Conservation (phyloP, 2,329 filamentous ascomycete genomes). For the Verticillium albo-atrum region DNA sequence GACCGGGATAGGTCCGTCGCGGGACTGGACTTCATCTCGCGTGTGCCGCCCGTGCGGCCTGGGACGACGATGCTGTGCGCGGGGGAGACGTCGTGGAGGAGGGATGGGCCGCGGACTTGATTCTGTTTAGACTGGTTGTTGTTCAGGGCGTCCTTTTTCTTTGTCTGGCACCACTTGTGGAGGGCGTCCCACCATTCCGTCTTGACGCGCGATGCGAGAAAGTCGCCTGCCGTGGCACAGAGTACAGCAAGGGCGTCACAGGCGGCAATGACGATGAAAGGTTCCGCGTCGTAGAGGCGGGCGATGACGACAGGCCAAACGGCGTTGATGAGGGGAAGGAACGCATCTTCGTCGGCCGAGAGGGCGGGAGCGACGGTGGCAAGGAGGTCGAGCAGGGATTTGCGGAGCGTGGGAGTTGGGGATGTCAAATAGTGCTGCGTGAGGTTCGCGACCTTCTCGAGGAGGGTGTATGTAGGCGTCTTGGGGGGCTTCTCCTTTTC, state of each 20-base stretch:
- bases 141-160: constrained; percentile 30
- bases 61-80: constrained; percentile 18
- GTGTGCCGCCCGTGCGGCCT: constrained; percentile 15
- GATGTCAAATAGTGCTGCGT: constrained; percentile 91
- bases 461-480: constrained; percentile 74
- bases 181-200: constrained; percentile 63
- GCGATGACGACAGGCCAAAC: constrained; percentile 80
- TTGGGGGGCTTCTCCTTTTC: constrained; percentile 55
- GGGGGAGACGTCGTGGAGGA: background rate
- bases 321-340: constrained; percentile 83
- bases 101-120: background rate
- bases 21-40: constrained; percentile 8
- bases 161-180: constrained; percentile 41
- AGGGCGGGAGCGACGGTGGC: constrained; percentile 68
- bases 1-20: constrained; percentile 5
- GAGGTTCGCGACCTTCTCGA: constrained; percentile 75
- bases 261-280: constrained; percentile 65
- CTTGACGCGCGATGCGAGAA: constrained; percentile 71
- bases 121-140: constrained; percentile 1
- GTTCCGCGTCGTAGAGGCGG: constrained; percentile 62
- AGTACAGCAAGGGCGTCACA: constrained; percentile 65
- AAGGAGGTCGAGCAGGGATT: constrained; percentile 73
- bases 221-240: constrained; percentile 71
- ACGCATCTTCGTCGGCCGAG: constrained; percentile 71
- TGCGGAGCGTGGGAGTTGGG: constrained; percentile 72